phyloP scores from a whole-genome alignment of 495 filamentous ascomycete species.

The Penicillium soppii region DNA sequence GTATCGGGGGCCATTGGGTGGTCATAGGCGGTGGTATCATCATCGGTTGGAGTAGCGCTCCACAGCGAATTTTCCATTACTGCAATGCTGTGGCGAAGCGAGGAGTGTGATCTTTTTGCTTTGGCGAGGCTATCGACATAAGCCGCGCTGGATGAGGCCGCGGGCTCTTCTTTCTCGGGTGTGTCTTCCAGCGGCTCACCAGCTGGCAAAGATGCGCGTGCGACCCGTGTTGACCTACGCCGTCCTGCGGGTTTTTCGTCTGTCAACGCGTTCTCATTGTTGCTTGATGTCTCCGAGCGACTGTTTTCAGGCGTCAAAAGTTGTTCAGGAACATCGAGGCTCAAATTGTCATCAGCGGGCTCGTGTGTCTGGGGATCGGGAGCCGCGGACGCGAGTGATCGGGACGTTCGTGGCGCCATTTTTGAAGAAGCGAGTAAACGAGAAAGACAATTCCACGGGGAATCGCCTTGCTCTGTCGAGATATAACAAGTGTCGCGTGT shows the following conservation, averaged over 20 bases:
- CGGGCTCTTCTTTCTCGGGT: conserved; percentile 28
- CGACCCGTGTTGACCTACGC: conserved; percentile 43
- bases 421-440: conserved; percentile 10
- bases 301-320: conserved; percentile 48
- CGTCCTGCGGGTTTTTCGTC: conserved; percentile 41
- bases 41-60: conserved; percentile 30
- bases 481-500: conserved; percentile 10
- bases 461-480: conserved; percentile 15
- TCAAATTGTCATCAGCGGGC: conserved; percentile 36
- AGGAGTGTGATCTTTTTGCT: conserved; percentile 34
- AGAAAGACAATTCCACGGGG: conserved; percentile 13
- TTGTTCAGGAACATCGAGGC: conserved; percentile 44
- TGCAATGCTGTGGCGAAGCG: conserved; percentile 44
- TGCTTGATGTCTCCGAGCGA: conserved; percentile 51
- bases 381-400: conserved; percentile 30
- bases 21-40: conserved; percentile 34
- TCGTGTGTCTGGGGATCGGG: conserved; percentile 35
- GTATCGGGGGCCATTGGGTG: conserved; percentile 40
- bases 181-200: conserved; percentile 27
- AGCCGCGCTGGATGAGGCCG: conserved; percentile 41
- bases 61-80: conserved; percentile 44
- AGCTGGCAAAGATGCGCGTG: conserved; percentile 41
- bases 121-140: conserved; percentile 33
- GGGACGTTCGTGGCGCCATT: conserved; percentile 31
- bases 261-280: conserved; percentile 43